These are phyloP conservation scores for Trichoderma sp. DNA, from an alignment of 2,329 filamentous ascomycete genomes.

Conservation along the genomic window DNA sequence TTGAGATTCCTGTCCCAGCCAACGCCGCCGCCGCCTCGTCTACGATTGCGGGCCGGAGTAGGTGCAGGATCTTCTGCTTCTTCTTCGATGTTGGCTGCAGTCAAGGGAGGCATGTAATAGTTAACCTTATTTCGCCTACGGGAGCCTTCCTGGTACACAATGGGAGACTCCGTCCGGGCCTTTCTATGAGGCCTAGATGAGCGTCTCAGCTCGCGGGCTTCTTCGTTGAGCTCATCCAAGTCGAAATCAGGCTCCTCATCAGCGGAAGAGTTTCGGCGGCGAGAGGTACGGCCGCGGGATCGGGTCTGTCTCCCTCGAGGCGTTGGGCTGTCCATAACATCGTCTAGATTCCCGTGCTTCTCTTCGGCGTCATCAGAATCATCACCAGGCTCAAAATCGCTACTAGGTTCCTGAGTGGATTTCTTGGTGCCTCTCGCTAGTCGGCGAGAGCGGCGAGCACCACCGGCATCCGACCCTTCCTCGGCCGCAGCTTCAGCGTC, in stretches of 20 bases:
- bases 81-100: constrained; percentile 64
- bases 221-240: constrained; percentile 65
- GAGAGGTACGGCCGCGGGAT: constrained; percentile 47
- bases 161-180: constrained; percentile 52
- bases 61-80: constrained; percentile 68
- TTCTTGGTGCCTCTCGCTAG: constrained; percentile 49
- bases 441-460: constrained; percentile 43
- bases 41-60: constrained; percentile 67
- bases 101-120: constrained; percentile 80
- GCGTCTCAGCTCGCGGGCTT: constrained; percentile 62
- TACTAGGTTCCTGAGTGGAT: constrained; percentile 56
- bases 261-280: constrained; percentile 52
- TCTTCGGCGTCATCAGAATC: constrained; percentile 56
- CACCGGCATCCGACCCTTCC: constrained; percentile 32
- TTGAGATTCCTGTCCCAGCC: constrained; percentile 80
- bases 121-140: constrained; percentile 65
- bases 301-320: constrained; percentile 49
- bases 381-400: constrained; percentile 62
- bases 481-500: constrained; percentile 33
- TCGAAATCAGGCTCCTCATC: constrained; percentile 62
- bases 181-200: constrained; percentile 55
- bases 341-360: constrained; percentile 46
- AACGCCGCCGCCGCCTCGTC: constrained; percentile 59
- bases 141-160: constrained; percentile 59
- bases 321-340: constrained; percentile 50